Percentiles rank a stretch among this genome's conserved stretches.
phyloP scores from a whole-genome alignment of 352 stramenopile genomes.

The Peronospora farinosa region DNA sequence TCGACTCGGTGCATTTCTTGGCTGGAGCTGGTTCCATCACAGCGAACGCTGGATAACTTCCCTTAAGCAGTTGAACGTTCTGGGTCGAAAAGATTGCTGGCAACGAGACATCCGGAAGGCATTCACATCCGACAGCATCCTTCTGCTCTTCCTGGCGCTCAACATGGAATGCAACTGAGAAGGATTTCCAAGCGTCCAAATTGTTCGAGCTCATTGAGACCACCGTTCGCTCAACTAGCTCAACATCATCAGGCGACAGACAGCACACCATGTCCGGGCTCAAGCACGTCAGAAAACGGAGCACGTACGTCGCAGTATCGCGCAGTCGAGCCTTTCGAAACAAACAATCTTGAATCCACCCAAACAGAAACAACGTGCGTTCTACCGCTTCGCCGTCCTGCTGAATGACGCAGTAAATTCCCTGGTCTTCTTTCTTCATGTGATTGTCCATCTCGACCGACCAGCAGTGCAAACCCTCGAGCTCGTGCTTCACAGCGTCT shows the following conservation, averaged over 20 bases:
- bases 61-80: slow-evolving; percentile 28
- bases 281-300: slow-evolving; percentile 54
- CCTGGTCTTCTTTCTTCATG: slow-evolving; percentile 37
- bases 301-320: slow-evolving; percentile 59
- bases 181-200: slow-evolving; percentile 35
- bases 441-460: slow-evolving; percentile 34
- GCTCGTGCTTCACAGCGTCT: slow-evolving; percentile 35
- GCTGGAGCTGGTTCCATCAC: slow-evolving; percentile 26
- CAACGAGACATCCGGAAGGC: slow-evolving; percentile 4
- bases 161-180: slow-evolving; percentile 39
- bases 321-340: slow-evolving; percentile 41
- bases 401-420: slow-evolving; percentile 44
- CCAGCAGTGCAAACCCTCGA: slow-evolving; percentile 38
- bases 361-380: slow-evolving; percentile 43
- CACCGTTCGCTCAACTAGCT: slow-evolving; percentile 21
- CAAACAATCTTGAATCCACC: slow-evolving; percentile 55
- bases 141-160: slow-evolving; percentile 49
- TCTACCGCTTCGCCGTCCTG: slow-evolving; percentile 1
- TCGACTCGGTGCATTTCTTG: slow-evolving; percentile 10
- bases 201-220: slow-evolving; percentile 19
- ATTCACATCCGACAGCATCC: slow-evolving; percentile 32
- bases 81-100: background rate
- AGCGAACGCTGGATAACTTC: slow-evolving; percentile 29
- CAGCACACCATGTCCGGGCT: slow-evolving; percentile 47
- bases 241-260: slow-evolving; percentile 33